phyloP scores from a whole-genome alignment of 805 yeast species.

The Candida tibetensis region DNA sequence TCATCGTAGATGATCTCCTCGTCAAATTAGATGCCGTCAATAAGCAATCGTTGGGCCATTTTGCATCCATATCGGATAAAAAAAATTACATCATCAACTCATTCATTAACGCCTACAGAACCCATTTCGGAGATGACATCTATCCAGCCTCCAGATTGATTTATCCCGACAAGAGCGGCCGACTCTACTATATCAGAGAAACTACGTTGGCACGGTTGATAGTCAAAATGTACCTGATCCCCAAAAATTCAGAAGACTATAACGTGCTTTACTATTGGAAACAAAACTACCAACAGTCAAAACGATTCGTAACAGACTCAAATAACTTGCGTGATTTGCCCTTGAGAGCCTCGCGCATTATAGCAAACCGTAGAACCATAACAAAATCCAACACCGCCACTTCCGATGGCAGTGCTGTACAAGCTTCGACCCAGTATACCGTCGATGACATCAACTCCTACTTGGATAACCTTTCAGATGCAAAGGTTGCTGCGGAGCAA shows the following conservation, averaged over 20 bases:
- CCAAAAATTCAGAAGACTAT: slow-evolving; percentile 61
- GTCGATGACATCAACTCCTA: slow-evolving; percentile 29
- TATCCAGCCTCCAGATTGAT: slow-evolving; percentile 63
- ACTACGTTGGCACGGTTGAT: slow-evolving; percentile 48
- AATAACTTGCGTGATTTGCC: slow-evolving; percentile 40
- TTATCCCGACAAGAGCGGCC: slow-evolving; percentile 61
- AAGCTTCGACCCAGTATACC: slow-evolving; percentile 7
- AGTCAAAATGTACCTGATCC: slow-evolving; percentile 53
- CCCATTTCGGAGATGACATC: slow-evolving; percentile 47
- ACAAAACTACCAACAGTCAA: slow-evolving; percentile 27
- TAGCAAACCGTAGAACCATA: slow-evolving; percentile 44
- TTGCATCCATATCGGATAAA: slow-evolving; percentile 22
- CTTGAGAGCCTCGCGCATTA: slow-evolving; percentile 49
- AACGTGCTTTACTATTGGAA: slow-evolving; percentile 37
- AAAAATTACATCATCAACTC: slow-evolving; percentile 25
- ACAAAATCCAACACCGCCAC: neutral
- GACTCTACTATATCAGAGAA: slow-evolving; percentile 66
- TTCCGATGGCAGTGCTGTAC: neutral
- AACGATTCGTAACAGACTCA: slow-evolving; percentile 43
- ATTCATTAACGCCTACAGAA: slow-evolving; percentile 31
- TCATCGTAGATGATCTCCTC: slow-evolving; percentile 42
- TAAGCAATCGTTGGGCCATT: slow-evolving; percentile 23
- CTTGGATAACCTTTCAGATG: slow-evolving; percentile 27
- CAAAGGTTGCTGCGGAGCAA: slow-evolving; percentile 34
- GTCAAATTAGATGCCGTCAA: slow-evolving; percentile 36